A percentile compares a stretch with the other conserved stretches of the same genome.
phyloP scores from a whole-genome alignment of 2,329 filamentous ascomycete genomes.

The Talaromyces funiculosus region DNA sequence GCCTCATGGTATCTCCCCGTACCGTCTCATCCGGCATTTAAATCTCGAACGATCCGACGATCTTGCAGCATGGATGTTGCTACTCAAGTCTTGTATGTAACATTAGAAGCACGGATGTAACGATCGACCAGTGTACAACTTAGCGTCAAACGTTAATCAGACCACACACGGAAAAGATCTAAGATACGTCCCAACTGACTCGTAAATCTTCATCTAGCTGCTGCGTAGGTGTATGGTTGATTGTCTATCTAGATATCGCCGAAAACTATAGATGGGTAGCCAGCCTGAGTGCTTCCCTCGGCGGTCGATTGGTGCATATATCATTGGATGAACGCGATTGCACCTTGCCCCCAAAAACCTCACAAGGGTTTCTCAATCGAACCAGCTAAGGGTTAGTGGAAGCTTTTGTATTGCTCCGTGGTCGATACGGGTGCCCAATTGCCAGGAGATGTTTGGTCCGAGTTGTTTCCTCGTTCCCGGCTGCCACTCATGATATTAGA shows the following conservation, averaged over 20 bases:
- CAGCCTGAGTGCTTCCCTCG: neutral
- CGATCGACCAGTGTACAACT: neutral
- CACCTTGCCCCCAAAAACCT: too few relatives aligned
- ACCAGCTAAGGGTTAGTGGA: neutral
- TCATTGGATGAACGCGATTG: too few relatives aligned
- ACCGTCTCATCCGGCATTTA: neutral
- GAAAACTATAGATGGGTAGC: neutral
- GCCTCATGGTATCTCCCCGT: too few relatives aligned
- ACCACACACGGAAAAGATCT: neutral
- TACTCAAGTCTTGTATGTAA: neutral
- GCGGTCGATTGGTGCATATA: neutral
- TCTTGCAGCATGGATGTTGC: neutral
- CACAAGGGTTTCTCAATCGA: too few relatives aligned
- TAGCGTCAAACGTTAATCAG: conserved; percentile 1
- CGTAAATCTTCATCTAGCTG: neutral
- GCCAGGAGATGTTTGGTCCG: too few relatives aligned
- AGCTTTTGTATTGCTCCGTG: too few relatives aligned
- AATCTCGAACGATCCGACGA: neutral
- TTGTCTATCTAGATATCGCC: neutral
- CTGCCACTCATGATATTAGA: too few relatives aligned
- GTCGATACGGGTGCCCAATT: too few relatives aligned
- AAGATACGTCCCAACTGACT: neutral
- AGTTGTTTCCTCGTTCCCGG: too few relatives aligned
- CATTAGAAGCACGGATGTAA: neutral
- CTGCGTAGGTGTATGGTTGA: neutral